Conservation (phyloP, 805 yeast genomes). For the Debaryomyces hansenii region DNA sequence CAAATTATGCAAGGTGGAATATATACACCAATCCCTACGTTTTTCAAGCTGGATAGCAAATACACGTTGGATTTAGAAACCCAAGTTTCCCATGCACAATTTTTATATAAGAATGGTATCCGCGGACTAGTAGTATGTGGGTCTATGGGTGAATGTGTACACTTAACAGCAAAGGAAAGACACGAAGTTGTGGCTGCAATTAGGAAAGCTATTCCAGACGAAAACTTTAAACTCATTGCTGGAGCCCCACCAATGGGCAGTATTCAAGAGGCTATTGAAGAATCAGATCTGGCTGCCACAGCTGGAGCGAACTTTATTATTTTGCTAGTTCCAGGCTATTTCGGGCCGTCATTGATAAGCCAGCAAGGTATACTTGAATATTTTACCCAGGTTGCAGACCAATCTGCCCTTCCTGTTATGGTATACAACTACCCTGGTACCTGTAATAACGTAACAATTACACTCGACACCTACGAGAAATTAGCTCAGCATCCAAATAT, state of each 20-base stretch:
- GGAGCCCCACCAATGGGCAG: slow-evolving; percentile 29
- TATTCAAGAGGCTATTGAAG: slow-evolving; percentile 26
- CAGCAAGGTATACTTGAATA: slow-evolving; percentile 33
- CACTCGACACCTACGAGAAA: slow-evolving; percentile 19
- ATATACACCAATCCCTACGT: slow-evolving; percentile 32
- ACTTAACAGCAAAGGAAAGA: slow-evolving; percentile 31
- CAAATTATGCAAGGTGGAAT: slow-evolving; percentile 20
- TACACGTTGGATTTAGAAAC: slow-evolving; percentile 25
- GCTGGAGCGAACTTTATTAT: slow-evolving; percentile 37
- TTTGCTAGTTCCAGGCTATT: slow-evolving; percentile 35
- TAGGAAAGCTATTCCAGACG: slow-evolving; percentile 29
- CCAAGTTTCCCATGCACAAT: slow-evolving; percentile 29
- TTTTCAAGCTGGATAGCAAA: slow-evolving; percentile 23
- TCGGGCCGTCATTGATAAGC: slow-evolving; percentile 28
- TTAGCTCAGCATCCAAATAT: slow-evolving; percentile 33
- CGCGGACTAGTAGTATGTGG: slow-evolving; percentile 38
- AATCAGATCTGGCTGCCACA: slow-evolving; percentile 19
- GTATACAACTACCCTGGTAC: slow-evolving; percentile 40
- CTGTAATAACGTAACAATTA: slow-evolving; percentile 29
- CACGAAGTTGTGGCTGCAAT: slow-evolving; percentile 23
- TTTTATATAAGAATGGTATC: slow-evolving; percentile 27
- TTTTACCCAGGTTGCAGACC: slow-evolving; percentile 28
- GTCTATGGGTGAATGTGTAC: slow-evolving; percentile 41
- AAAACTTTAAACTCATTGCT: slow-evolving; percentile 29
- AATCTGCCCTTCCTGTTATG: slow-evolving; percentile 32